Evolutionary conservation across 2,329 filamentous ascomycete species (phyloP), one percentile per base, ranked within the genome.

Genomic region (Sarocladiaceae sp.): DNA sequence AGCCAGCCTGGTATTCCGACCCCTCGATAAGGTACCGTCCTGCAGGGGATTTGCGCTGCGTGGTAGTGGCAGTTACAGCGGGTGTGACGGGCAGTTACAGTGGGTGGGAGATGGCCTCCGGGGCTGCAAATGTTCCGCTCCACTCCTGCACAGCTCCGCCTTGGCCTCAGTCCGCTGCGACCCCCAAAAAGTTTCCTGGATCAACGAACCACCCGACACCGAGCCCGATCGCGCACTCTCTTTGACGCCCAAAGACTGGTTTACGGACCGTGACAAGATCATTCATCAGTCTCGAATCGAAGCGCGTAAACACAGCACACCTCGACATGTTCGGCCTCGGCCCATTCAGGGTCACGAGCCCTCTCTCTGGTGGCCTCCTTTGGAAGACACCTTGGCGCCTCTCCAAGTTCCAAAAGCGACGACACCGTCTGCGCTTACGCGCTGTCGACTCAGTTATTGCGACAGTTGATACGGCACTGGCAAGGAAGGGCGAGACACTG

Each of bases 321-420:
- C 19, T 44, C 60, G 75, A 55, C 51, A 95, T 95, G 89, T 91
- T 89, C 65, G 85, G 85, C 59, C 91, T 89, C 64, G 85, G 85
- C 59, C 74, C 84, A 54, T 88, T 95, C 71, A 85, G 84, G 69
- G 74, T 85, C 55, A 89, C 88, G 34, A 85, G 81, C 52, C 72
- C 85, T 47, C 73, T 95, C 19, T 83, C 80, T 45, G 78, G 86
- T 51, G 89, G 89, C 66, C 82, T 95, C 45, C 74, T 95, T 55
- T 95, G 89, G 93, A 98, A 98, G 80, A 89, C 85, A 57, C 93
- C 93, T 55, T 98, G 90, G 90, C 84, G 93, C 50, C 80, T 98
- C 60, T 98, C 93, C 47, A 75, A 80, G 54, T 88, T 88, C 62
- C 90, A 95, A 68, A 97, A 97, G 68, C 78, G 82, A 52, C 84